Base-by-base conservation (phyloP, 2,329 filamentous ascomycete genomes). In the Coleophoma eucalyptorum region DNA sequence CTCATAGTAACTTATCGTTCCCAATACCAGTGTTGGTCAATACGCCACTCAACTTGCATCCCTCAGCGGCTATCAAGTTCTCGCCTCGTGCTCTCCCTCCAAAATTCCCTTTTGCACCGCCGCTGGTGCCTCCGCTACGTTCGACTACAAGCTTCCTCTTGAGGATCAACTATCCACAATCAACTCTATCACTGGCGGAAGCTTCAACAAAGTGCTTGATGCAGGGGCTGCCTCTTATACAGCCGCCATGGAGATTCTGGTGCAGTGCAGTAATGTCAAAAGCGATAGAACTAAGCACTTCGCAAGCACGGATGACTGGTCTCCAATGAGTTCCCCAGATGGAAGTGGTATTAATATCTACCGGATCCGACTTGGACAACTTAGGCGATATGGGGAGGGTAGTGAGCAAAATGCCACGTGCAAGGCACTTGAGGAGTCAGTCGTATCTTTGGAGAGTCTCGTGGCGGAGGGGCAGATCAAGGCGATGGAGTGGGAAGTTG, bases 61-160 rank as follows among this genome's bases (percentile, higher is more conserved):
- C 20, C 43, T 66, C 8, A 66, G 63, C 37, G 69, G 69, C 10
- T 70, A 65, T 53, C 69, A 69, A 43, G 65, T 72, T 3, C 60
- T 69, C 2, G 65, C 67, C 1, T 67, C 67, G 3, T 69, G 65
- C 44, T 71, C 69, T 1, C 58, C 64, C 4, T 58, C 56, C 2
- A 67, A 68, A 26, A 38, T 11, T 34, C 46, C 69, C 68, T 40
- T 62, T 19, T 54, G 65, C 0, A 50, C 59, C n/a, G 51, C 42
- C 5, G 50, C 62, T 16, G 68, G 68, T 1, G 70, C 67, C 6
- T 55, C 61, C 8, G 67, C 62, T 13, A 67, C 62, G 0, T 62
- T 71, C 33, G 61, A 68, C 46, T 64, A 65, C 50, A 62, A 65
- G 21, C 50, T 53, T 1, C 19, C 61, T 2, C 33, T 63, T 4